Conservation (phyloP, 345 rosid species). For the Bruguiera gymnorhiza region DNA sequence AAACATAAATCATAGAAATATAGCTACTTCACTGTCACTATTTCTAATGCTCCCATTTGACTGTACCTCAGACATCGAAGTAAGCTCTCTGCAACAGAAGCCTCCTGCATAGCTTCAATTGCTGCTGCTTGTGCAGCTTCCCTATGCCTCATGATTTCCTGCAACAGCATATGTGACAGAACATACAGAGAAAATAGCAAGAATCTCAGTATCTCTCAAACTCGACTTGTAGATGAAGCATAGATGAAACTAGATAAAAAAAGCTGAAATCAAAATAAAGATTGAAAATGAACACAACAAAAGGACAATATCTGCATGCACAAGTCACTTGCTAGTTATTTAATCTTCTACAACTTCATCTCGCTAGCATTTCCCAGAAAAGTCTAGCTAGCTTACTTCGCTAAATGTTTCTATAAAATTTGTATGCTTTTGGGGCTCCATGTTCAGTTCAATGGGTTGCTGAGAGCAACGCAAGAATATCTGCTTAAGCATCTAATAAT, state of each 20-base stretch:
- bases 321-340: too few relatives aligned
- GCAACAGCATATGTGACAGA: slow-evolving; percentile 15
- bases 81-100: slow-evolving; percentile 83
- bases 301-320: neutral
- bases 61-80: slow-evolving; percentile 80
- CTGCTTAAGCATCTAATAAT: neutral
- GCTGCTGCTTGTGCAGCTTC: slow-evolving; percentile 90
- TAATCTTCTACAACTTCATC: neutral
- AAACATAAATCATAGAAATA: neutral
- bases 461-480: neutral
- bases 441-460: neutral
- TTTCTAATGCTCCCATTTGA: neutral
- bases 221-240: neutral
- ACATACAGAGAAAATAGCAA: slow-evolving; percentile 9
- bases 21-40: neutral
- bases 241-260: neutral
- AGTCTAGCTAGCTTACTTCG: neutral
- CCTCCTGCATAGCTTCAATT: slow-evolving; percentile 87
- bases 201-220: neutral
- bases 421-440: neutral
- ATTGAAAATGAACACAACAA: too few relatives aligned
- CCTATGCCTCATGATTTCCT: slow-evolving; percentile 86
- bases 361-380: neutral
- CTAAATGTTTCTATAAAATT: neutral
- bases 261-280: too few relatives aligned